Evolutionary conservation across 2,329 filamentous ascomycete species (phyloP).

Genomic region (Penicillium sp.): DNA sequence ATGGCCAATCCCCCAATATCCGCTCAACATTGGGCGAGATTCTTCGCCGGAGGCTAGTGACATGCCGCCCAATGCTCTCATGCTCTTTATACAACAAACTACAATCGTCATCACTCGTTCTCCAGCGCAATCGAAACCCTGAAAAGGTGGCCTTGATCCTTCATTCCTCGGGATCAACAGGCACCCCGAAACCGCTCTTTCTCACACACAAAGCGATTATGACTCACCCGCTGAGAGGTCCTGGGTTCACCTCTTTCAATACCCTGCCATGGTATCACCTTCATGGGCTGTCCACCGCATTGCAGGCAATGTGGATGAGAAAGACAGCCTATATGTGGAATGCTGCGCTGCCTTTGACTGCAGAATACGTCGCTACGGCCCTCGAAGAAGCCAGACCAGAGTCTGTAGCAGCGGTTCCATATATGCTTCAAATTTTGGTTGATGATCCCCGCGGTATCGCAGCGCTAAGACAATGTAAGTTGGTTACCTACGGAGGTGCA

Average conservation of each 20-base stretch:
- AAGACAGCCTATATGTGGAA: conserved; percentile 45
- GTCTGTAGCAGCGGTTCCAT: conserved; percentile 44
- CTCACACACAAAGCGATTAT: conserved; percentile 44
- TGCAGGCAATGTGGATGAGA: conserved; percentile 47
- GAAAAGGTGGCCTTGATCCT: conserved; percentile 42
- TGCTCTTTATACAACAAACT: conserved; percentile 1
- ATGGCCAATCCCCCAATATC: conserved; percentile 37
- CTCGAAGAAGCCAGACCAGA: conserved; percentile 40
- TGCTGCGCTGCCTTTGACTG: conserved; percentile 40
- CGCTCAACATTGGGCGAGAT: conserved; percentile 32
- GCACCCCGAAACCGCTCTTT: conserved; percentile 47
- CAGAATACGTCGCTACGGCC: conserved; percentile 35
- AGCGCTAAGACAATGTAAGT: conserved; percentile 36
- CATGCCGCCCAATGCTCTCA: conserved; percentile 26
- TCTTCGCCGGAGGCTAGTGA: conserved; percentile 23
- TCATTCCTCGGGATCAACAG: conserved; percentile 52
- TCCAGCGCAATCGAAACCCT: conserved; percentile 21
- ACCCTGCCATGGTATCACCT: conserved; percentile 47
- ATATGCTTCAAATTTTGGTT: conserved; percentile 42
- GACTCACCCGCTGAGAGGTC: conserved; percentile 35
- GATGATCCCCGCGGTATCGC: conserved; percentile 38
- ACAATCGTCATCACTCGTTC: conserved; percentile 16
- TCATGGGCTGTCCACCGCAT: conserved; percentile 43
- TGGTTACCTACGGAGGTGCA: conserved; percentile 44
- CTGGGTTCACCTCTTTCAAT: conserved; percentile 44